A percentile compares a stretch with the other conserved stretches of the same genome.
These are phyloP conservation scores for Kwoniella shivajii DNA, from an alignment of 1,284 basidiomycete genomes.

Conservation along the genomic window DNA sequence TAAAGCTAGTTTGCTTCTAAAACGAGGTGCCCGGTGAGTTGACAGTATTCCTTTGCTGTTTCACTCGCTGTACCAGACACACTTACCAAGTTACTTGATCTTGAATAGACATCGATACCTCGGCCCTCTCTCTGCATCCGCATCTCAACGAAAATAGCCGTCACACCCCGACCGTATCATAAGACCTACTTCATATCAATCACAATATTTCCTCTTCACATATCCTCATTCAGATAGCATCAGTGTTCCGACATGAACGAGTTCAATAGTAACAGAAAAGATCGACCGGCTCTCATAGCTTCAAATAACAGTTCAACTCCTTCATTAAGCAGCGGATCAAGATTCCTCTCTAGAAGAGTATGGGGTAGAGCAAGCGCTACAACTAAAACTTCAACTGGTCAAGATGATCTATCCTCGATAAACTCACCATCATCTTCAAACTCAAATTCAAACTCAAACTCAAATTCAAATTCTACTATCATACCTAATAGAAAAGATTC, in stretches of 20 bases:
- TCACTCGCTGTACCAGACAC: background rate
- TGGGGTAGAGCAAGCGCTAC: slow-evolving; percentile 19
- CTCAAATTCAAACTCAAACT: slow-evolving; percentile 15
- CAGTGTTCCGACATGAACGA: too few relatives aligned
- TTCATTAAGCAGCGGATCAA: slow-evolving; percentile 3
- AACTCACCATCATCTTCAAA: slow-evolving; percentile 4
- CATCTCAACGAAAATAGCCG: background rate
- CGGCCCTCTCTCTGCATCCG: slow-evolving; percentile 11
- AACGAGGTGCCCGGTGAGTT: slow-evolving; percentile 21
- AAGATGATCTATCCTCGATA: slow-evolving; percentile 11
- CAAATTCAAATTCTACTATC: slow-evolving; percentile 2
- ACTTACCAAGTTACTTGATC: background rate
- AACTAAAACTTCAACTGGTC: slow-evolving; percentile 26
- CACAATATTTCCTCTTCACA: too few relatives aligned
- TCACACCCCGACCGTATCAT: too few relatives aligned
- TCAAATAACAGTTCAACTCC: background rate
- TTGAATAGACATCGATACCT: slow-evolving; percentile 12
- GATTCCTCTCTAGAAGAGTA: slow-evolving; percentile 17
- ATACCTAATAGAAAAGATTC: slow-evolving; percentile 2
- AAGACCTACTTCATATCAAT: too few relatives aligned
- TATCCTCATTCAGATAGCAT: too few relatives aligned
- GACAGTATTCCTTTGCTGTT: background rate
- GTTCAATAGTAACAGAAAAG: slow-evolving; percentile 12
- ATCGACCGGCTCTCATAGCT: slow-evolving; percentile 10
- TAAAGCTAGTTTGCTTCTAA: background rate